Evolutionary conservation across 768 basidiomycete genomes (phyloP).

Genomic region (Suillus bovinus): DNA sequence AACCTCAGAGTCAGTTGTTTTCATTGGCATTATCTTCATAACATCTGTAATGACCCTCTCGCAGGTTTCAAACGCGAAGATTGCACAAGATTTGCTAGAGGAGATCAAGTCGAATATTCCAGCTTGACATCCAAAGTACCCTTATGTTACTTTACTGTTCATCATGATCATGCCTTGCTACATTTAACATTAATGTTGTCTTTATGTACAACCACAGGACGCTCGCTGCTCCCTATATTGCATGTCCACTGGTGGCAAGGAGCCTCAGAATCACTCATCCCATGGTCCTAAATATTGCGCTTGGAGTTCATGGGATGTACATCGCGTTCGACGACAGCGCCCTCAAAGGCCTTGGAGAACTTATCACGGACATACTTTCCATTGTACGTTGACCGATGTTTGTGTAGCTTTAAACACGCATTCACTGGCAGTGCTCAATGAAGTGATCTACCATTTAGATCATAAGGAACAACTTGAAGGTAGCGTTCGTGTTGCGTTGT

Average conservation of each 20-base stretch:
- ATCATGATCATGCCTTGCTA: conserved; percentile 19
- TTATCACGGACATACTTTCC: not conserved
- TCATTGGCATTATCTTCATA: conserved; percentile 11
- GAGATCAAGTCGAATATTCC: conserved; percentile 48
- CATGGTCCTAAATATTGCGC: not conserved
- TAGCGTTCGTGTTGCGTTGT: not conserved
- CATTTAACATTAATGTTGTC: conserved; percentile 36
- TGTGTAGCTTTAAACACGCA: not conserved
- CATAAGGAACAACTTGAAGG: not conserved
- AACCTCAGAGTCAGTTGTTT: conserved; percentile 62
- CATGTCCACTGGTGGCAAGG: not conserved
- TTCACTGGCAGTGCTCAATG: not conserved
- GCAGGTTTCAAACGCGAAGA: conserved; percentile 68
- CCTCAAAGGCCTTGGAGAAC: not conserved
- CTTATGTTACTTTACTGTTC: conserved; percentile 17
- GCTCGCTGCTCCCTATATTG: conserved; percentile 1
- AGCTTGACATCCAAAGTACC: conserved; percentile 18
- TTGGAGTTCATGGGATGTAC: not conserved
- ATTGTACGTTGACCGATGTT: conserved; percentile 1
- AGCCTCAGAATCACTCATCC: not conserved
- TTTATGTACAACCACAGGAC: conserved; percentile 7
- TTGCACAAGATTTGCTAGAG: conserved; percentile 68
- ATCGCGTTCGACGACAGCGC: not conserved
- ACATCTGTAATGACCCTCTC: conserved; percentile 7
- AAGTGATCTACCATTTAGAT: not conserved